These are phyloP conservation scores for Ulmus americana DNA, from an alignment of 331 rosid species.

Conservation along the genomic window DNA sequence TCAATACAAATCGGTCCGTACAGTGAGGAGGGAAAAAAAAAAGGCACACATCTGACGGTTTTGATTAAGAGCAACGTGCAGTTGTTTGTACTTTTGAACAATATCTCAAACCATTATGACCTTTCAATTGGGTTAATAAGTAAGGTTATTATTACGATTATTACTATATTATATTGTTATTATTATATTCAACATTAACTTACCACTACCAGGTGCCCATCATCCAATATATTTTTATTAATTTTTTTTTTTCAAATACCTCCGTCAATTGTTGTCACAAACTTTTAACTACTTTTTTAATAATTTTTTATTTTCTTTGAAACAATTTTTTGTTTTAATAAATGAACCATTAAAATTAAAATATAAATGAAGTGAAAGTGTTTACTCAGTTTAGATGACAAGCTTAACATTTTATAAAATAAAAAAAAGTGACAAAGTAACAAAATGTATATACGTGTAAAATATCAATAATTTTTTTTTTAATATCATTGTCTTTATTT, in stretches of 20 bases:
- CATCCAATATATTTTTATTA: neutral
- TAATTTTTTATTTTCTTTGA: neutral
- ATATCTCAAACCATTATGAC: conserved; percentile 24
- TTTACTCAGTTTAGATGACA: too few species aligned
- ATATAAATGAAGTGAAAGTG: too few species aligned
- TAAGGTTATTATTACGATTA: conserved; percentile 14
- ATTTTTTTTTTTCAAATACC: neutral
- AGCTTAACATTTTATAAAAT: too few species aligned
- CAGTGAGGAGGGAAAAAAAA: conserved; percentile 12
- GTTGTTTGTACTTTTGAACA: conserved; percentile 32
- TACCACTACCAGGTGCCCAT: conserved; percentile 17
- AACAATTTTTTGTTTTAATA: too few species aligned
- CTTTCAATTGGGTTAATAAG: conserved; percentile 27
- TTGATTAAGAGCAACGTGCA: conserved; percentile 48
- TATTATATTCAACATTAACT: conserved; percentile 1
- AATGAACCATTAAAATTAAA: too few species aligned
- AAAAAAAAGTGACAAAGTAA: too few species aligned
- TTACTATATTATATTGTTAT: conserved; percentile 6
- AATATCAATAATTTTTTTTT: too few species aligned
- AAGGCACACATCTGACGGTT: conserved; percentile 20
- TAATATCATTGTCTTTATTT: too few species aligned
- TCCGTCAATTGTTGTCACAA: neutral
- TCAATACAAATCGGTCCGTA: conserved; percentile 26
- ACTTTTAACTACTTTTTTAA: neutral
- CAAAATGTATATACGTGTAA: too few species aligned